These are phyloP conservation scores for Epichloe aotearoae DNA, from an alignment of 2,329 filamentous ascomycete species.

Conservation along the genomic window DNA sequence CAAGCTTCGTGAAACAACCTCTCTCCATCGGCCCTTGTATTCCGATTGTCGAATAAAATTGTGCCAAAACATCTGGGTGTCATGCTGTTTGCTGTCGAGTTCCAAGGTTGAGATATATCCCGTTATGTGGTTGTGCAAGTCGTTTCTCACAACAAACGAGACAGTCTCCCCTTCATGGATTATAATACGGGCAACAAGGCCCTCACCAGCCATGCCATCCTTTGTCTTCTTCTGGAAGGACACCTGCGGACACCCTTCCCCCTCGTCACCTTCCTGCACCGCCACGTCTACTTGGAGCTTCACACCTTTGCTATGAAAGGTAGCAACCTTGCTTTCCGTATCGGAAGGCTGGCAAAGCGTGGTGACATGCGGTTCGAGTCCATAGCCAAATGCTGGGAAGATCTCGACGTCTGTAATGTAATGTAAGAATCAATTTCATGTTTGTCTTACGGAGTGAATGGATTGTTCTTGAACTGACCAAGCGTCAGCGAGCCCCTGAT, in stretches of 20 bases:
- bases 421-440: background rate
- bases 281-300: conserved; percentile 56
- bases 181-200: conserved; percentile 45
- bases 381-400: conserved; percentile 63
- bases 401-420: conserved; percentile 44
- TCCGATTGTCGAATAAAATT: conserved; percentile 59
- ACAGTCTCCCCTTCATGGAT: conserved; percentile 54
- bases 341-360: conserved; percentile 34
- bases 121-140: conserved; percentile 43
- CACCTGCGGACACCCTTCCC: conserved; percentile 34
- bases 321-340: conserved; percentile 43
- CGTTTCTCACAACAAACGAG: conserved; percentile 55
- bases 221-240: conserved; percentile 40
- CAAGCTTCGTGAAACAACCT: conserved; percentile 57
- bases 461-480: conserved; percentile 20
- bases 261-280: conserved; percentile 40
- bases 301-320: conserved; percentile 45
- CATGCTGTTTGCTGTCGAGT: conserved; percentile 50
- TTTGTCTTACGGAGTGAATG: background rate
- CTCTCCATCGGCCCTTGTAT: conserved; percentile 60
- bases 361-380: conserved; percentile 46
- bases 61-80: conserved; percentile 60
- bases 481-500: conserved; percentile 53
- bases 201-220: conserved; percentile 43
- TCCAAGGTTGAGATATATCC: conserved; percentile 42